A percentile compares a stretch with the other conserved stretches of the same genome.
These are phyloP conservation scores for Ramaria sp. DNA, from an alignment of 768 basidiomycete genomes.

Conservation along the genomic window DNA sequence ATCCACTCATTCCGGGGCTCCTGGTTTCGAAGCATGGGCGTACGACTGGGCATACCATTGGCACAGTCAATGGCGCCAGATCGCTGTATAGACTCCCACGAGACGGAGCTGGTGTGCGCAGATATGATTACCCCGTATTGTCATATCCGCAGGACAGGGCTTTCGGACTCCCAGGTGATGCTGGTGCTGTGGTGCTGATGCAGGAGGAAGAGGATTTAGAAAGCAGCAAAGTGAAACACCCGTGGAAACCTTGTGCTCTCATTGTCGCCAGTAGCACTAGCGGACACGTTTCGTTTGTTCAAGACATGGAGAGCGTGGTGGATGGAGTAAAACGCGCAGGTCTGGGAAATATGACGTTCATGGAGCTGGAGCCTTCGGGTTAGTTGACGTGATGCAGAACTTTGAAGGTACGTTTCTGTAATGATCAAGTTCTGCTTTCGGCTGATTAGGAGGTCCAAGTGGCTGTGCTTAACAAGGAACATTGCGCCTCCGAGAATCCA, in stretches of 20 bases:
- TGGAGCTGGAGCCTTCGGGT: not conserved
- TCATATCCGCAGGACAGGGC: not conserved
- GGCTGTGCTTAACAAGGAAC: no score
- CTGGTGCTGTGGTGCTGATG: not conserved
- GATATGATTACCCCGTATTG: not conserved
- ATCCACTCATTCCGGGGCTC: not conserved
- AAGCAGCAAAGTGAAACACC: not conserved
- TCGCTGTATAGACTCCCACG: constrained; percentile 5
- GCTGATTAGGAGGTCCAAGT: no score
- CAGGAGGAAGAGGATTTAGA: not conserved
- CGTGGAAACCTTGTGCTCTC: not conserved
- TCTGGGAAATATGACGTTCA: not conserved
- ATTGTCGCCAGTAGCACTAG: constrained; percentile 4
- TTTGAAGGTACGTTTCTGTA: no score
- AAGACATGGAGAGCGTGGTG: constrained; percentile 1
- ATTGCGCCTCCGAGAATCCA: no score
- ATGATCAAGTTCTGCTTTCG: no score
- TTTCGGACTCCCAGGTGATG: not conserved
- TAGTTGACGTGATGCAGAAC: no score
- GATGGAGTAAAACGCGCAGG: not conserved
- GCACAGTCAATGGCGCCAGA: constrained; percentile 3
- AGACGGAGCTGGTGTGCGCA: not conserved
- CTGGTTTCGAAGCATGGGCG: not conserved
- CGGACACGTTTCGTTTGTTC: constrained; percentile 1
- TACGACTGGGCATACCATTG: not conserved